These are phyloP conservation scores for Metschnikowia vanudenii DNA, from an alignment of 805 yeast genomes.

Conservation along the genomic window DNA sequence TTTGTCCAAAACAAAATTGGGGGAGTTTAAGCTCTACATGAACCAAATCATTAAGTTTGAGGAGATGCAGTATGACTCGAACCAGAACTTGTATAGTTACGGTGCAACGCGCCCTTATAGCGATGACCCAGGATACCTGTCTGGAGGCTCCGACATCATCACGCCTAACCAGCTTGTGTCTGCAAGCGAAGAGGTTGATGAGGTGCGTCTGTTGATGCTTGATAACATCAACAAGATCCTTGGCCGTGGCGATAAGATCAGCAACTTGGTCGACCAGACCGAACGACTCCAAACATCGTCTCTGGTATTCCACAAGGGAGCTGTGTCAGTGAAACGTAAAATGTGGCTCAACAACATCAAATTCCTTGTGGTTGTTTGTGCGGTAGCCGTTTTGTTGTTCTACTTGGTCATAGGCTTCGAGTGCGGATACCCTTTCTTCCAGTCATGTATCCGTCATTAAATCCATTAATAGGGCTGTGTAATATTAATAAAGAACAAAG, in stretches of 20 bases:
- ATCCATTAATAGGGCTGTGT: neutral
- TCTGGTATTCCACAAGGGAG: slow-evolving; percentile 65
- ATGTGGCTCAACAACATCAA: slow-evolving; percentile 69
- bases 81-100: slow-evolving; percentile 32
- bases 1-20: slow-evolving; percentile 27
- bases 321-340: slow-evolving; percentile 58
- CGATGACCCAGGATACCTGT: slow-evolving; percentile 18
- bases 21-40: slow-evolving; percentile 56
- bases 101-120: slow-evolving; percentile 25
- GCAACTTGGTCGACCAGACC: slow-evolving; percentile 73
- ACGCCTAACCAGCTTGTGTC: slow-evolving; percentile 38
- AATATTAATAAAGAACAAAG: neutral
- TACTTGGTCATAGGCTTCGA: slow-evolving; percentile 50
- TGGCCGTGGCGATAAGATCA: slow-evolving; percentile 75
- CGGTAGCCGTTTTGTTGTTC: slow-evolving; percentile 26
- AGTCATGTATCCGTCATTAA: slow-evolving; percentile 31
- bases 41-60: slow-evolving; percentile 55
- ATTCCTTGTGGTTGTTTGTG: slow-evolving; percentile 32
- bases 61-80: slow-evolving; percentile 44
- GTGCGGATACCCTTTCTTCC: slow-evolving; percentile 55
- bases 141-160: slow-evolving; percentile 22
- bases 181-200: slow-evolving; percentile 56
- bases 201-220: slow-evolving; percentile 66
- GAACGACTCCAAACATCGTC: slow-evolving; percentile 67
- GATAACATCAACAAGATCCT: slow-evolving; percentile 70